Evolutionary conservation across 2,329 filamentous ascomycete species (phyloP).

Genomic region (Alternaria arbusti): DNA sequence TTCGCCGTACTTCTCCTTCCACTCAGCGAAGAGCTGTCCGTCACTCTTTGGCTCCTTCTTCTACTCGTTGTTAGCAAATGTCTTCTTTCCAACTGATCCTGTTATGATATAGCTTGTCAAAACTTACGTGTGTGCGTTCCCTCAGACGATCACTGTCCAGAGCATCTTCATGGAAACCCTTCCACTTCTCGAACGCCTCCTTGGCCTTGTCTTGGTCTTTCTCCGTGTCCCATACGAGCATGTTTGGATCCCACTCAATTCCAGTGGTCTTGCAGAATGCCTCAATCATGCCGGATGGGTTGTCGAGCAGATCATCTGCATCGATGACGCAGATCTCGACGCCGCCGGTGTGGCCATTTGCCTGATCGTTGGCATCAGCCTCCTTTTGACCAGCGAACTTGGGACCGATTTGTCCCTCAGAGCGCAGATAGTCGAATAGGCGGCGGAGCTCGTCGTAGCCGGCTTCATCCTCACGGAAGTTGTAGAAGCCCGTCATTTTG

Average conservation of each 20-base stretch:
- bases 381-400: slow-evolving; percentile 59
- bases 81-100: no score
- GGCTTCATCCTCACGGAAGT: slow-evolving; percentile 87
- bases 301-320: slow-evolving; percentile 90
- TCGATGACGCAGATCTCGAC: slow-evolving; percentile 85
- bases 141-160: slow-evolving; percentile 80
- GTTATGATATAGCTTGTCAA: background rate
- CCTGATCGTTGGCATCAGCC: slow-evolving; percentile 42
- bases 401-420: slow-evolving; percentile 73
- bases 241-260: slow-evolving; percentile 74
- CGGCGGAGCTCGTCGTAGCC: slow-evolving; percentile 88
- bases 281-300: slow-evolving; percentile 76
- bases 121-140: slow-evolving; percentile 67
- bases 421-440: slow-evolving; percentile 83
- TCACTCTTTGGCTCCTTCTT: slow-evolving; percentile 68
- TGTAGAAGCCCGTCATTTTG: slow-evolving; percentile 79
- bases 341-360: slow-evolving; percentile 43
- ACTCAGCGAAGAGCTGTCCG: slow-evolving; percentile 73
- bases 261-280: slow-evolving; percentile 84
- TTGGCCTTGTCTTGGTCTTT: slow-evolving; percentile 73
- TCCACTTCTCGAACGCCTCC: slow-evolving; percentile 92
- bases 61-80: slow-evolving; percentile 29
- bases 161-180: slow-evolving; percentile 94
- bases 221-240: slow-evolving; percentile 84
- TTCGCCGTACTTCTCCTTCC: slow-evolving; percentile 75